These are phyloP conservation scores for Physcomitrellopsis africana DNA, from an alignment of 225 moss, liverwort and hornwort species.

Conservation along the genomic window DNA sequence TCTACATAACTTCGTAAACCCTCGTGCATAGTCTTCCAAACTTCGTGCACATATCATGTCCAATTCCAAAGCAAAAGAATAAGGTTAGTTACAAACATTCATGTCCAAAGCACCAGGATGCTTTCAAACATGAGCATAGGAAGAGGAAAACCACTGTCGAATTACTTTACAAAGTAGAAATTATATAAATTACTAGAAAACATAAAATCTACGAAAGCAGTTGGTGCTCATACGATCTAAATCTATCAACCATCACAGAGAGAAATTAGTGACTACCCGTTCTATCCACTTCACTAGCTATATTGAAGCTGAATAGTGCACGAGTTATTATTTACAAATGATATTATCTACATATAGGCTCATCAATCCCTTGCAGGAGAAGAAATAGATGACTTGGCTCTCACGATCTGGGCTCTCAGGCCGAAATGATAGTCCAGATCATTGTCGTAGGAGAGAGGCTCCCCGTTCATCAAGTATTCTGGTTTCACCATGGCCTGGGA, in stretches of 20 bases:
- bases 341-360: constrained; percentile 14
- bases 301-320: not conserved
- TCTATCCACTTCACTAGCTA: not conserved
- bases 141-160: too few relatives aligned
- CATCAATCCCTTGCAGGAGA: constrained; percentile 30
- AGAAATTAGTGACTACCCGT: not conserved
- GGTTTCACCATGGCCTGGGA: constrained; percentile 30
- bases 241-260: not conserved
- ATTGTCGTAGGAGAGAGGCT: constrained; percentile 26
- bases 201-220: too few relatives aligned
- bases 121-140: too few relatives aligned
- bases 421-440: constrained; percentile 24
- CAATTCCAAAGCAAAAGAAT: too few relatives aligned
- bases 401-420: constrained; percentile 7
- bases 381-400: constrained; percentile 32
- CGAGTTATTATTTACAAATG: not conserved
- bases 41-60: too few relatives aligned
- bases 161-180: too few relatives aligned
- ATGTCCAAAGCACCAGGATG: too few relatives aligned
- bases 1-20: too few relatives aligned
- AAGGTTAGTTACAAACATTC: too few relatives aligned
- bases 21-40: too few relatives aligned
- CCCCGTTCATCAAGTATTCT: constrained; percentile 18
- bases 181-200: too few relatives aligned
- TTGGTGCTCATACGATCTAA: too few relatives aligned